Conservation (phyloP, 2,329 filamentous ascomycete genomes). For the Cadophora gregata region DNA sequence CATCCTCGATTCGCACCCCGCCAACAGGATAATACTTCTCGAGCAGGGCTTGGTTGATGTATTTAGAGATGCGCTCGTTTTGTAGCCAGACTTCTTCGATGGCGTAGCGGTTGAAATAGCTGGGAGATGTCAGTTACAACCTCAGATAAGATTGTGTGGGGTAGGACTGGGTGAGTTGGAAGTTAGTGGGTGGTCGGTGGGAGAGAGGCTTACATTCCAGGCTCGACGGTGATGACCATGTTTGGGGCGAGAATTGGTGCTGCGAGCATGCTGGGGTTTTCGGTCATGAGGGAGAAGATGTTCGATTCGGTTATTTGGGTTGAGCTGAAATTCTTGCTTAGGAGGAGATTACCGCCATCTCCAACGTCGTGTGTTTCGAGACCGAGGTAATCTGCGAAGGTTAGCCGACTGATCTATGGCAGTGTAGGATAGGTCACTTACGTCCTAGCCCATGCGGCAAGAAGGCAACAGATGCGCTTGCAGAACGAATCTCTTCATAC, state of each 20-base stretch:
- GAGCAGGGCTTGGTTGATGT: conserved; percentile 69
- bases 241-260: conserved; percentile 56
- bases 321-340: conserved; percentile 20
- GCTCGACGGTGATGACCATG: conserved; percentile 81
- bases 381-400: conserved; percentile 59
- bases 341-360: conserved; percentile 48
- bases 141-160: not conserved
- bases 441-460: conserved; percentile 63
- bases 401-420: conserved; percentile 2
- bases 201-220: conserved; percentile 62
- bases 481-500: conserved; percentile 57
- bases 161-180: not conserved
- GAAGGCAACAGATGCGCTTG: conserved; percentile 64
- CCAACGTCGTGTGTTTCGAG: conserved; percentile 68
- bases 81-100: conserved; percentile 72
- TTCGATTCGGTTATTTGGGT: conserved; percentile 22
- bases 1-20: conserved; percentile 92
- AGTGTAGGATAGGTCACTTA: conserved; percentile 24
- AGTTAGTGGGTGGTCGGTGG: not conserved
- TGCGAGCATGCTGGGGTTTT: conserved; percentile 15
- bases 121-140: conserved; percentile 41
- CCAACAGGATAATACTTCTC: conserved; percentile 78
- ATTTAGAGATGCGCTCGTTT: conserved; percentile 61
- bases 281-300: conserved; percentile 30
- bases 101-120: conserved; percentile 78